Base-by-base conservation (phyloP, 23 red algal genomes). In the Gracilaria domingensis region DNA sequence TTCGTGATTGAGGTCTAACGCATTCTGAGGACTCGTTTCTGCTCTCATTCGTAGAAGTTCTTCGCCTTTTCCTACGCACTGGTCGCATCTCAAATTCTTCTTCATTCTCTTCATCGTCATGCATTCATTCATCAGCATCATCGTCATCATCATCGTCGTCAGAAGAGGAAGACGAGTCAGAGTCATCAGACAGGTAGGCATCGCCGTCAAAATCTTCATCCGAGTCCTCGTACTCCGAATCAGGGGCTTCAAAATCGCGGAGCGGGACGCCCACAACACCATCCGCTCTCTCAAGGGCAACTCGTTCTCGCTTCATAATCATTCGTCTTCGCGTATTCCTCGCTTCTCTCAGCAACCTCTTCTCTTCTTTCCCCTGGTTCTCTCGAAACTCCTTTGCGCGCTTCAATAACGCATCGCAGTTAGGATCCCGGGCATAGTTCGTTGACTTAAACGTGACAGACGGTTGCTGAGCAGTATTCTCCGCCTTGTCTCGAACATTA, bases 341-440 rank as follows among this genome's bases (percentile, higher is more conserved):
- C 76, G 88, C 94, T 58, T 96, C 94, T 58, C 86, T 59, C 82
- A 89, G 66, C 18, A 96, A 40, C 32, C 94, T 62, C 20, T 81
- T 58, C 67, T 96, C 88, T 82, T 96, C 87, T 38, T 80, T 91
- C 51, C 80, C 82, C 72, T 96, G 79, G 44, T 87, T 72, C 5
- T 71, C 60, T 51, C 94, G 49, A 82, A 92, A 96, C 79, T 88
- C 94, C 49, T 56, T 76, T 26, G 94, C 94, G 23, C 88, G 66
- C 36, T 75, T 55, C 59, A 96, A 33, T 29, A 96, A 79, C 25
- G 80, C 79, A 13, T 85, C 81, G 50, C 42, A 85, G 57, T 58
- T 69, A 0, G 44, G 55, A 38, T 83, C 55, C 18, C 71, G 59
- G 50, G 54, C 38, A 77, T 77, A 77, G n/a, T 12, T 59, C 23